A percentile compares a stretch with the other conserved stretches of the same genome.
Conservation (phyloP, 495 filamentous ascomycete genomes). For the Melanomma pulvis-pyrius region DNA sequence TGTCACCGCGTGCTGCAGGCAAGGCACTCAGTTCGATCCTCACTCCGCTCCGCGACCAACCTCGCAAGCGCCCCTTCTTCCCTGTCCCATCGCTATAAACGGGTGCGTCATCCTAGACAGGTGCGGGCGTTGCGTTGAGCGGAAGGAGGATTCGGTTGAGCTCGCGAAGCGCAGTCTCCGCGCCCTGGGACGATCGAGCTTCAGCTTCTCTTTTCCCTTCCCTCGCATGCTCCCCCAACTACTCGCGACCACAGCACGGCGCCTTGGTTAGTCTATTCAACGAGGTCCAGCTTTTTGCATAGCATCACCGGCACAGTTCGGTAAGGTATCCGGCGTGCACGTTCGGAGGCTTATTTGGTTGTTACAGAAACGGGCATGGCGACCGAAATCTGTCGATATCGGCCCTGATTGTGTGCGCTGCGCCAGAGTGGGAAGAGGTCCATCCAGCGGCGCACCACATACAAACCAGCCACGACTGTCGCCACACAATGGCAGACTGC, state of each 20-base stretch:
- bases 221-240: not conserved
- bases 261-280: too few relatives aligned
- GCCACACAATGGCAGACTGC: constrained; percentile 28
- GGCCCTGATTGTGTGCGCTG: constrained; percentile 5
- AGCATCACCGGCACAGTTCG: constrained; percentile 21
- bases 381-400: constrained; percentile 25
- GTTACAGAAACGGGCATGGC: constrained; percentile 17
- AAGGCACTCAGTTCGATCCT: constrained; percentile 4
- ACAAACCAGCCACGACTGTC: not conserved
- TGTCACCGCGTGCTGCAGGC: not conserved
- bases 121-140: not conserved
- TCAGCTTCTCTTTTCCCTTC: not conserved
- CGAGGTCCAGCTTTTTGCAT: too few relatives aligned
- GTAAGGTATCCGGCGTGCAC: constrained; percentile 25
- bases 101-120: not conserved
- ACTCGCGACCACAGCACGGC: constrained; percentile 2
- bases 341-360: constrained; percentile 15
- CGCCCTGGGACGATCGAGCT: not conserved
- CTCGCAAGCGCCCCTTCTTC: not conserved
- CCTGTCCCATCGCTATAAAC: not conserved
- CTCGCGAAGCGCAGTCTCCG: not conserved
- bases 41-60: not conserved
- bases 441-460: not conserved
- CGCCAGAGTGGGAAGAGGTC: constrained; percentile 15
- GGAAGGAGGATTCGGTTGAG: not conserved